phyloP scores from a whole-genome alignment of 2,329 filamentous ascomycete genomes.

The Colletotrichum salicis region DNA sequence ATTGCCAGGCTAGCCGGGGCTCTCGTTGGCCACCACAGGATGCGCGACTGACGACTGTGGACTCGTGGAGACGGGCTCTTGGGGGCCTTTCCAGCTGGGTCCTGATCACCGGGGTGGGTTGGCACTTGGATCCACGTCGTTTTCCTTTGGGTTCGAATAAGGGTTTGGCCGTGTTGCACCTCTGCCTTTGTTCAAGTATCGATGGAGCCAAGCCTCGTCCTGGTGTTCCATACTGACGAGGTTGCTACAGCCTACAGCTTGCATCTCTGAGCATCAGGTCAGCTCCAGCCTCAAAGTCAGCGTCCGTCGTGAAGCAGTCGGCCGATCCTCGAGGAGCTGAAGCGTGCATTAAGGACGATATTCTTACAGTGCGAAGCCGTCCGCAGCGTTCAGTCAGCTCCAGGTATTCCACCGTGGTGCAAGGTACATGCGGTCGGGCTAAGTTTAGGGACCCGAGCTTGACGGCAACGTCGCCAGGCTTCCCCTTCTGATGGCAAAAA shows the following conservation, averaged over 20 bases:
- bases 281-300: not conserved
- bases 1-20: not conserved
- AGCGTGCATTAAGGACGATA: not conserved
- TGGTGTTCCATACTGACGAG: not conserved
- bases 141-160: slow-evolving; percentile 1
- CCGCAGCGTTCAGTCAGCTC: not conserved
- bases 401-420: not conserved
- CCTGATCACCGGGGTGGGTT: not conserved
- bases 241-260: not conserved
- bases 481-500: slow-evolving; percentile 16
- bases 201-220: not conserved
- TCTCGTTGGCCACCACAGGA: slow-evolving; percentile 14
- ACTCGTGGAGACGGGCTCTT: not conserved
- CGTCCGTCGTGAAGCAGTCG: not conserved
- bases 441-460: slow-evolving; percentile 13
- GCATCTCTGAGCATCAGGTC: not conserved
- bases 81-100: not conserved
- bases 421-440: slow-evolving; percentile 15
- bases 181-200: not conserved
- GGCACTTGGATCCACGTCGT: slow-evolving; percentile 8
- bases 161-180: slow-evolving; percentile 11
- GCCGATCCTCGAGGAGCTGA: not conserved
- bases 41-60: slow-evolving; percentile 16
- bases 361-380: not conserved
- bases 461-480: slow-evolving; percentile 20